Percentiles rank a stretch among this genome's conserved stretches.
phyloP scores from a whole-genome alignment of 2,329 filamentous ascomycete species.

The Ophiostoma quercus region DNA sequence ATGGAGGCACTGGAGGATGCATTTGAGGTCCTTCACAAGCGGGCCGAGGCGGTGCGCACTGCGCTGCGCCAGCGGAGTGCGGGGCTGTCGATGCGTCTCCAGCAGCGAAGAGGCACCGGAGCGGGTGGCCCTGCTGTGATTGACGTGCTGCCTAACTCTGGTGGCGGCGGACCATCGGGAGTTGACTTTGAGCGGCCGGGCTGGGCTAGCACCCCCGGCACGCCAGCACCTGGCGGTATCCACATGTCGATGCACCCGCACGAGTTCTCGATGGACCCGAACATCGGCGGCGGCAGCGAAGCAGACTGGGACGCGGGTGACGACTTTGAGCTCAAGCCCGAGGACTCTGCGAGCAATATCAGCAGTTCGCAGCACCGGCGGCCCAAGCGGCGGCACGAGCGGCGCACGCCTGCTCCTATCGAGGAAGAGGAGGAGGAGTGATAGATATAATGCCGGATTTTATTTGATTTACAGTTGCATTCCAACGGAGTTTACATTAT shows the following conservation, averaged over 20 bases:
- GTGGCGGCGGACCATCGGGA: slow-evolving; percentile 33
- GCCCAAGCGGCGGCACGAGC: slow-evolving; percentile 62
- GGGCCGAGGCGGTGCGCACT: slow-evolving; percentile 73
- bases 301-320: slow-evolving; percentile 56
- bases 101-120: slow-evolving; percentile 45
- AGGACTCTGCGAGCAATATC: slow-evolving; percentile 78
- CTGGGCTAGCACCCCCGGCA: slow-evolving; percentile 37
- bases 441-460: neutral
- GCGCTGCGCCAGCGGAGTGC: slow-evolving; percentile 76
- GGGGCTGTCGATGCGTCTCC: slow-evolving; percentile 63
- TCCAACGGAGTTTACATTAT: neutral
- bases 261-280: slow-evolving; percentile 11
- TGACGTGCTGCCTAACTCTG: slow-evolving; percentile 49
- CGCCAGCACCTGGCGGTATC: slow-evolving; percentile 26
- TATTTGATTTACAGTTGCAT: neutral
- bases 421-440: slow-evolving; percentile 57
- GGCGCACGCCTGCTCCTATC: slow-evolving; percentile 66
- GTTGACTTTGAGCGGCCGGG: slow-evolving; percentile 43
- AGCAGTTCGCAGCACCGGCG: slow-evolving; percentile 62
- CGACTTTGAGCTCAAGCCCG: slow-evolving; percentile 62
- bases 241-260: slow-evolving; percentile 22
- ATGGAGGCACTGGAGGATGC: slow-evolving; percentile 95
- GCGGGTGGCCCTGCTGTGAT: slow-evolving; percentile 40
- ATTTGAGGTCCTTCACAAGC: slow-evolving; percentile 83
- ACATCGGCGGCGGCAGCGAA: slow-evolving; percentile 29